A percentile compares a stretch with the other conserved stretches of the same genome.
These are phyloP conservation scores for Syzygium malaccense DNA, from an alignment of 441 rosid species.

Conservation along the genomic window DNA sequence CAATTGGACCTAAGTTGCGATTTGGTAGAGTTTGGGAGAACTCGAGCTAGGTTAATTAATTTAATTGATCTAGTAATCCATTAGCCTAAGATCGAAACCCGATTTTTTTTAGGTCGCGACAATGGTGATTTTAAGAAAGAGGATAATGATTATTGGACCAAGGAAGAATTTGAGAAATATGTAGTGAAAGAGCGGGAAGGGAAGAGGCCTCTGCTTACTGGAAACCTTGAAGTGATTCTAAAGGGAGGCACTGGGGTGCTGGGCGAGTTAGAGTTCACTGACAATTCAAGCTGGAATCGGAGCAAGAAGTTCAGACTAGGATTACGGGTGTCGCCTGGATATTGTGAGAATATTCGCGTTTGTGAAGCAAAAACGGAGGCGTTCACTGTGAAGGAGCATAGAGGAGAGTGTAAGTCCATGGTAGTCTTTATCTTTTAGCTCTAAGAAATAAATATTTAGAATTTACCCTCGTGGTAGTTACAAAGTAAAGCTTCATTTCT, in stretches of 20 bases:
- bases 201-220: background rate
- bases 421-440: too few species aligned
- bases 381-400: background rate
- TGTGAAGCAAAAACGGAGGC: background rate
- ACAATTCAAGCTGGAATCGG: background rate
- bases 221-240: background rate
- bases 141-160: background rate
- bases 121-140: background rate
- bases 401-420: background rate
- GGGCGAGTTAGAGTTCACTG: background rate
- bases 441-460: too few species aligned
- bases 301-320: background rate
- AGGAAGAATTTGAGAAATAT: background rate
- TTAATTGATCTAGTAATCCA: too few species aligned
- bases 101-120: too few species aligned
- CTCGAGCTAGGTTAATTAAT: too few species aligned
- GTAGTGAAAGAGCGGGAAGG: background rate
- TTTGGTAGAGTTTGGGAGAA: too few species aligned
- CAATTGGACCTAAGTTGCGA: too few species aligned
- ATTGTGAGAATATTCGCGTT: background rate
- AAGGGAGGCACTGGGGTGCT: background rate
- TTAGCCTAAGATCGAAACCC: too few species aligned
- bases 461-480: too few species aligned
- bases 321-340: background rate
- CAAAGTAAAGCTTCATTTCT: too few species aligned